phyloP scores from a whole-genome alignment of 1,284 basidiomycete species.

The Cryptococcus hybrid region DNA sequence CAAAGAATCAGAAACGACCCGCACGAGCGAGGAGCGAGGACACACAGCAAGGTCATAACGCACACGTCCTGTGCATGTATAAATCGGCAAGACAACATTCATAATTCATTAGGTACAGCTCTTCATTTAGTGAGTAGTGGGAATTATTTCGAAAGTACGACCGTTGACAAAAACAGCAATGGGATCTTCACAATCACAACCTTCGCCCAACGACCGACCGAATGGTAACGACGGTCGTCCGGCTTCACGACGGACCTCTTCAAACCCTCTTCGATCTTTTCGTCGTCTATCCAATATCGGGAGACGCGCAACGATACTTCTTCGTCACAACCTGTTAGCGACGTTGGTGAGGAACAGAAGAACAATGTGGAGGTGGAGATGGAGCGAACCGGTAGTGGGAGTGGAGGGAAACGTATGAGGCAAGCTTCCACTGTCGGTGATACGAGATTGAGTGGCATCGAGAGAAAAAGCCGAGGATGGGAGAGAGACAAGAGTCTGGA shows the following conservation, averaged over 20 bases:
- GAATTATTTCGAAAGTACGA: too few species aligned
- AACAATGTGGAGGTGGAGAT: neutral
- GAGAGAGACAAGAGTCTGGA: neutral
- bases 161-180: too few species aligned
- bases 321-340: neutral
- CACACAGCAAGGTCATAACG: too few species aligned
- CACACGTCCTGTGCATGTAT: too few species aligned
- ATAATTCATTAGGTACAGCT: too few species aligned
- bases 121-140: too few species aligned
- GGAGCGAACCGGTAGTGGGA: neutral
- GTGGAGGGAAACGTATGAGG: conserved; percentile 6
- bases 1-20: too few species aligned
- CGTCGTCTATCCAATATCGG: conserved; percentile 14
- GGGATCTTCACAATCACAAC: conserved; percentile 15
- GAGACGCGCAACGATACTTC: neutral
- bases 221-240: conserved; percentile 5
- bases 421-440: conserved; percentile 6
- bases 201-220: too few species aligned
- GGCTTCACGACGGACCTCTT: neutral
- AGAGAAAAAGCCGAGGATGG: conserved; percentile 5
- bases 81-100: too few species aligned
- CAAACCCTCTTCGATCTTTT: neutral
- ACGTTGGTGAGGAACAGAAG: neutral
- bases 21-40: too few species aligned
- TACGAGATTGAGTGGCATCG: neutral